phyloP scores from a whole-genome alignment of 2,329 filamentous ascomycete species.

The Setomelanomma holmii region DNA sequence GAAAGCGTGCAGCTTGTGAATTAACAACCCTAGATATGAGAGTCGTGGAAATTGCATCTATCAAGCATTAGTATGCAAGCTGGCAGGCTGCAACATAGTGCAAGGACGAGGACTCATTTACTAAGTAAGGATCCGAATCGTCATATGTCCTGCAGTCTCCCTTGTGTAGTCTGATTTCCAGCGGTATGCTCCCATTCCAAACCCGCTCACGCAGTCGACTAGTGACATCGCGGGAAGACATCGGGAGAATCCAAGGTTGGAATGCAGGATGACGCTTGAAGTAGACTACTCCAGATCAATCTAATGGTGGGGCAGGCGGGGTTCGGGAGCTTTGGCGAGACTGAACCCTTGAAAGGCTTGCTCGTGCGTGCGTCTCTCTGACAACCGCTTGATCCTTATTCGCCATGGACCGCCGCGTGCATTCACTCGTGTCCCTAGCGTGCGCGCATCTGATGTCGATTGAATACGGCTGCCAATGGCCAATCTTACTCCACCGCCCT shows the following conservation, averaged over 20 bases:
- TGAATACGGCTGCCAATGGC: slow-evolving; percentile 20
- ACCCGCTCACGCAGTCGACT: slow-evolving; percentile 57
- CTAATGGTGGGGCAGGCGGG: slow-evolving; percentile 19
- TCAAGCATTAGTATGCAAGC: slow-evolving; percentile 6
- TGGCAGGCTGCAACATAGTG: slow-evolving; percentile 3
- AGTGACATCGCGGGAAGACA: slow-evolving; percentile 43
- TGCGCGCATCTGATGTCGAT: background rate
- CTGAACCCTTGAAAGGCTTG: slow-evolving; percentile 6
- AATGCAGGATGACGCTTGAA: slow-evolving; percentile 14
- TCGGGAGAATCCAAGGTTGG: slow-evolving; percentile 12
- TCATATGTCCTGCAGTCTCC: slow-evolving; percentile 68
- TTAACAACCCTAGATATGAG: slow-evolving; percentile 72
- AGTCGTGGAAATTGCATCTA: slow-evolving; percentile 69
- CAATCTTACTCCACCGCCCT: slow-evolving; percentile 17
- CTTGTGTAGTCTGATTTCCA: slow-evolving; percentile 66
- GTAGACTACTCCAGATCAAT: slow-evolving; percentile 18
- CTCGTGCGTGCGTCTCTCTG: slow-evolving; percentile 24
- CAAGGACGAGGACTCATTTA: slow-evolving; percentile 38
- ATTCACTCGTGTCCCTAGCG: background rate
- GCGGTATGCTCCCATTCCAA: slow-evolving; percentile 66
- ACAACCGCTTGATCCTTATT: slow-evolving; percentile 23
- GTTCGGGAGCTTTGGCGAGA: slow-evolving; percentile 11
- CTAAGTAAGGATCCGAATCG: slow-evolving; percentile 66
- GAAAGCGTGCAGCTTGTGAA: slow-evolving; percentile 68
- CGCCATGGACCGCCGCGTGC: slow-evolving; percentile 9